Evolutionary conservation across 805 yeast species (phyloP), one percentile per base, ranked within the genome.

Genomic region (Yamadazyma olivae): DNA sequence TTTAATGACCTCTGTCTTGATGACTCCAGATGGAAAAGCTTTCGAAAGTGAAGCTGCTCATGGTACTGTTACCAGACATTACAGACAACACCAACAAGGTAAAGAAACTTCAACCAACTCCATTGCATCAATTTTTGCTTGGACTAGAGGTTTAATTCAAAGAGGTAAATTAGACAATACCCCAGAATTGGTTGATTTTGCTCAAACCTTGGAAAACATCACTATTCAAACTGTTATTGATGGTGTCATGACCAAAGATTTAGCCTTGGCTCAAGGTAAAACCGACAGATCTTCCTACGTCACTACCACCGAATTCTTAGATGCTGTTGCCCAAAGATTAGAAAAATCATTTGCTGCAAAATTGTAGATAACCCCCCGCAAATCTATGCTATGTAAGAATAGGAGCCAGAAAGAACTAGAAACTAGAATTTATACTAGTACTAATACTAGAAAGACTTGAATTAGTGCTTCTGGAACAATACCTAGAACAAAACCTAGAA

Each of bases 21-120:
- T 83, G 67, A 81, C 91, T 13, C 90, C 91, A 35, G 91, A 84
- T 62, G 93, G 93, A 27, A 81, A 82, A 57, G 78, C 89, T n/a
- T 84, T 81, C 50, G 93, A 84, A 67, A 72, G 84, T 41, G 93
- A 84, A 60, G 91, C 91, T 41, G 93, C 93, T 22, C 93, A 84
- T 54, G 93, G 93, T 50, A 84, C 93, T 13, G 93, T 84, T 44
- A 84, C 93, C 21, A 80, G 93, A 75, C 93, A 84, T 56, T 84
- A 69, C 67, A 81, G 91, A 75, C 84, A 78, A 60, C 79, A 81
- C 51, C 91, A 84, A 63, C 77, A 77, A 54, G 91, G 91, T 44
- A 80, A 83, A 56, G 87, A 82, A 57, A 84, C 93, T 6, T 82
- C 90, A 4, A 84, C 93, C 36, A 84, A 84, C 64, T 83, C 93